phyloP scores from a whole-genome alignment of 176 grass and related monocot species.

The Tuctoria greenei region DNA sequence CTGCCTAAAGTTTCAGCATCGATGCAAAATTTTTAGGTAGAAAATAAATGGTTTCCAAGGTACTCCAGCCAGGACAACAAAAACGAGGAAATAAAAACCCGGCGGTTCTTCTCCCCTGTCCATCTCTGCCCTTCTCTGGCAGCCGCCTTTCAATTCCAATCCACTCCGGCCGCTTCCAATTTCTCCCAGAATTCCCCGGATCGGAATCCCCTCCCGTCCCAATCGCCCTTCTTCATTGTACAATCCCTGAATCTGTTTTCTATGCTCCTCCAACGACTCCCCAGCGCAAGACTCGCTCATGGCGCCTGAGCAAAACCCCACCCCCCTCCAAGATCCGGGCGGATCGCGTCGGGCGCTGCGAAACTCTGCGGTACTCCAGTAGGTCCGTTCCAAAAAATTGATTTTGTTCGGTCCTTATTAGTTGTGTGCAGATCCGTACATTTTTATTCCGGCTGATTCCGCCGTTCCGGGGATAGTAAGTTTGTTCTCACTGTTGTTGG shows the following conservation, averaged over 20 bases:
- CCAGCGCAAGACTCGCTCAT: neutral
- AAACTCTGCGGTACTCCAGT: neutral
- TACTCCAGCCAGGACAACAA: too few relatives aligned
- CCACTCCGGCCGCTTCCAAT: neutral
- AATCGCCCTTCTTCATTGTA: neutral
- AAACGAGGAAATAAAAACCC: too few relatives aligned
- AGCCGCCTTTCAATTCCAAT: too few relatives aligned
- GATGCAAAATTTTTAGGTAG: too few relatives aligned
- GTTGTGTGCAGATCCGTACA: neutral
- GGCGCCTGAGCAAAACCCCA: neutral
- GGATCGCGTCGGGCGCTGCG: neutral
- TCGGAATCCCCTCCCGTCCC: neutral
- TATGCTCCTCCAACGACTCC: neutral
- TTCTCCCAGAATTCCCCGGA: neutral
- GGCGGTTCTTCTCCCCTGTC: too few relatives aligned
- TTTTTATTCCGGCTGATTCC: slow-evolving; percentile 3
- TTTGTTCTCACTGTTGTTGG: slow-evolving; percentile 15
- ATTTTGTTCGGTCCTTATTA: slow-evolving; percentile 26
- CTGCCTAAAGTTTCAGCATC: too few relatives aligned
- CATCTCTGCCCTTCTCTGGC: too few relatives aligned
- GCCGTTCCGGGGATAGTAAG: neutral
- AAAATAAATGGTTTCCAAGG: too few relatives aligned
- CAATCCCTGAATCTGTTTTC: neutral
- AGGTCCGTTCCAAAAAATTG: slow-evolving; percentile 1
- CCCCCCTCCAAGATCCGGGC: neutral